Conservation (phyloP, 1,139 yeast species). For the Saccharomyces hybrid region DNA sequence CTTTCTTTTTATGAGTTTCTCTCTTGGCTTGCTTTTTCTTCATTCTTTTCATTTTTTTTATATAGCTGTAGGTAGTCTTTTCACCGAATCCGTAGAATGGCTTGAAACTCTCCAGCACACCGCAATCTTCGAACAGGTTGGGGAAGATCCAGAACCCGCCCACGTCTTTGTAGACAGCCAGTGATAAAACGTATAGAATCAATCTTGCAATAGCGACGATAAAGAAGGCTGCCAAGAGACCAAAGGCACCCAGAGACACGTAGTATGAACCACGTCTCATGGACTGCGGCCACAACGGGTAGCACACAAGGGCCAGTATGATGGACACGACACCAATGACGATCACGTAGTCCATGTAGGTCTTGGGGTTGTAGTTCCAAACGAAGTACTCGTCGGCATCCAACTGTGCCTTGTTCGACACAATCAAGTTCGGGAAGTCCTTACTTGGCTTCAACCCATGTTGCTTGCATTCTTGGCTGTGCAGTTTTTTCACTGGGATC, state of each 20-base stretch:
- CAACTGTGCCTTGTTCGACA: constrained; percentile 61
- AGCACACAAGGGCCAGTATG: constrained; percentile 70
- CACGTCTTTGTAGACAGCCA: constrained; percentile 48
- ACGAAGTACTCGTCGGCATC: constrained; percentile 74
- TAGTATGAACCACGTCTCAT: constrained; percentile 93
- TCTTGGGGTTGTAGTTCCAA: constrained; percentile 80
- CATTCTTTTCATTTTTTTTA: constrained; percentile 31
- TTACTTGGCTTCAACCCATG: constrained; percentile 60
- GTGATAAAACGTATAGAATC: constrained; percentile 50
- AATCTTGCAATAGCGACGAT: constrained; percentile 73
- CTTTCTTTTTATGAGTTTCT: constrained; percentile 3
- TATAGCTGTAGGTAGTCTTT: constrained; percentile 28
- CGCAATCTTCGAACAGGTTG: constrained; percentile 90
- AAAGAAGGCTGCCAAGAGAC: constrained; percentile 67
- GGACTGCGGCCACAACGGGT: constrained; percentile 92
- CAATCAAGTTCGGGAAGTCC: constrained; percentile 64
- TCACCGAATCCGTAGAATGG: constrained; percentile 88
- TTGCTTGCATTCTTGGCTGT: constrained; percentile 60
- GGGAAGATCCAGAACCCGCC: constrained; percentile 94
- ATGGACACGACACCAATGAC: constrained; percentile 56
- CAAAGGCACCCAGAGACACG: constrained; percentile 68
- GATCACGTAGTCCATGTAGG: constrained; percentile 55
- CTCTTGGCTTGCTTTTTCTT: constrained; percentile 27
- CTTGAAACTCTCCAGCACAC: constrained; percentile 82
- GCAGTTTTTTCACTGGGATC: constrained; percentile 65